phyloP scores from a whole-genome alignment of 306 rosid genomes.

The Benincasa hispida region DNA sequence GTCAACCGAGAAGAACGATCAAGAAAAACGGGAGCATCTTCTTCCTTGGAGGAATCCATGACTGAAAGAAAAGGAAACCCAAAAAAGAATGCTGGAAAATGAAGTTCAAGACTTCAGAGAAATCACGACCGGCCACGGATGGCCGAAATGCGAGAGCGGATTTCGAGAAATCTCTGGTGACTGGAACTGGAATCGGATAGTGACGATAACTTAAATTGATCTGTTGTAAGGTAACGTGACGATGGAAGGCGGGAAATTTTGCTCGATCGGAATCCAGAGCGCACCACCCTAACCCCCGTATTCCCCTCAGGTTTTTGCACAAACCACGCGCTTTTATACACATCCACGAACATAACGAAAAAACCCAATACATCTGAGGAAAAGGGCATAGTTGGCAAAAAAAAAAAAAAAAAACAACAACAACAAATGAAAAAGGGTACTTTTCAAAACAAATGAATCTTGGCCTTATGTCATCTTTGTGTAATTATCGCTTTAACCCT shows the following conservation, averaged over 20 bases:
- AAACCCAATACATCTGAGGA: too few species aligned
- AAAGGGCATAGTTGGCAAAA: too few species aligned
- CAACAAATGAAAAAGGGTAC: too few species aligned
- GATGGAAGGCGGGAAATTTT: neutral
- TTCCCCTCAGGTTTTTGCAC: neutral
- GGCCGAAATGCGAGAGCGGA: neutral
- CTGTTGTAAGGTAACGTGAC: neutral
- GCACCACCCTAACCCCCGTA: neutral
- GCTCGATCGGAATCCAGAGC: neutral
- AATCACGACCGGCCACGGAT: neutral
- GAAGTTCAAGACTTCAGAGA: neutral
- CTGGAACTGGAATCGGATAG: neutral
- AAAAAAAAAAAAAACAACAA: too few species aligned
- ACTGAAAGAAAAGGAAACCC: neutral
- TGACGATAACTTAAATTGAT: neutral
- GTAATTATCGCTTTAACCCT: too few species aligned
- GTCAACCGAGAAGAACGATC: slow-evolving; percentile 61
- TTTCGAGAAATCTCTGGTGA: neutral
- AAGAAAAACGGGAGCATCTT: slow-evolving; percentile 20
- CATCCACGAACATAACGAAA: too few species aligned
- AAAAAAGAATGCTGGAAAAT: neutral
- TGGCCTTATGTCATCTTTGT: too few species aligned
- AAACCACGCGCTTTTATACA: too few species aligned
- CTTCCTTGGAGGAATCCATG: slow-evolving; percentile 30
- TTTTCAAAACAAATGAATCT: too few species aligned